Evolutionary conservation across 176 grass and related monocot species (phyloP), one percentile per base, ranked within the genome.

Genomic region (Triticum urartu): DNA sequence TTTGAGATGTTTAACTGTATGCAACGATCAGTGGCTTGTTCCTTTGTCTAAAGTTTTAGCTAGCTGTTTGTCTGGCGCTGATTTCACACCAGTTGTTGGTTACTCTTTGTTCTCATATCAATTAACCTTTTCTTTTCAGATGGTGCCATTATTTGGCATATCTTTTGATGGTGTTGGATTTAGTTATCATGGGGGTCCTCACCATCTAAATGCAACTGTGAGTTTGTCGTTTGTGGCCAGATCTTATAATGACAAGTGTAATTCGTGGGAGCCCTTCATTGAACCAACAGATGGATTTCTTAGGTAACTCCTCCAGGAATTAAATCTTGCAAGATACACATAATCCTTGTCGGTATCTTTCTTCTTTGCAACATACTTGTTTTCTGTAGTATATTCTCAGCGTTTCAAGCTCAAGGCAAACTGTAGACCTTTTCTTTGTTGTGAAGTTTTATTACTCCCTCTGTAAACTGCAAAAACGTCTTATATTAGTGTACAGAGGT

Each of bases 231-330:
- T 98, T 79, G 86, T 62, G 77, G 93, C 91, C 78, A 95, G 85
- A 87, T 98, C 96, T 28, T 98, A 92, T 82, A 98, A 98, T 86
- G 96, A 98, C 85, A 98, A 92, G 64, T 88, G 87, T 86, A 92
- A 90, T 89, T 90, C 88, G 45, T 98, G 96, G 96, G 96, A 98
- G 79, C 96, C 96, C 70, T 90, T 95, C 42, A 88, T 98, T 91
- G 96, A 98, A 95, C 90, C 96, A 50, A 92, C 84, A 21, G 96
- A 98, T 91, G 96, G 81, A 85, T 98, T 98, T 95, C 73, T 98
- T 75, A 98, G 96, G 96, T 95, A 89, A 87, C 34, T 67, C 7
- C 9, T 64, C 32, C 39, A 75, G 61, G 24, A 72, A 87, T 56
- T 83, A 43, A 86, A 72, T 63, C 39, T 48, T 77, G 74, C 59